A percentile compares a stretch with the other conserved stretches of the same genome.
Conservation (phyloP, 73 alveolate species). For the Paramecium tetraurelia region DNA sequence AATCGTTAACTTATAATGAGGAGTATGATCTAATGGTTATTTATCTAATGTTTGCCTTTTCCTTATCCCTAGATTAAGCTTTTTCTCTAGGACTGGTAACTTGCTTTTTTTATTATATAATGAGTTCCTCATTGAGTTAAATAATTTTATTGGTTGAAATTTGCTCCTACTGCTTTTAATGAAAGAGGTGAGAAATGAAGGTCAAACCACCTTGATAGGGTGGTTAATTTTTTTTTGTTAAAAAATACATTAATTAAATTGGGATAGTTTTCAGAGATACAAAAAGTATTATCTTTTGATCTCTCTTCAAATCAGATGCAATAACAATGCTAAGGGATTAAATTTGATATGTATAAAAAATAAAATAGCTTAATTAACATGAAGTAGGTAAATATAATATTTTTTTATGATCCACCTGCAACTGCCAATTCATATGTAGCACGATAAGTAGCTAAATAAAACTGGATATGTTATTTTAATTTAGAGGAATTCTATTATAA, state of each 20-base stretch:
- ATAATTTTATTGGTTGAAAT: not conserved
- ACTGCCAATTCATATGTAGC: slow-evolving; percentile 40
- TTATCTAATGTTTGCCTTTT: not conserved
- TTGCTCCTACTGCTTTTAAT: not conserved
- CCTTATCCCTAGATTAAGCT: not conserved
- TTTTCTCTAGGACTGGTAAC: not conserved
- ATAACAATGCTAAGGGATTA: not conserved
- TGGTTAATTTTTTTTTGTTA: not conserved
- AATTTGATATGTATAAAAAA: not conserved
- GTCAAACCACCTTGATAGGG: not conserved
- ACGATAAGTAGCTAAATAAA: not conserved
- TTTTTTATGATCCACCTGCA: slow-evolving; percentile 23
- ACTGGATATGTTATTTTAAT: not conserved
- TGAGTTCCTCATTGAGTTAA: not conserved
- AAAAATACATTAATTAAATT: not conserved
- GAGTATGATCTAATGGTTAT: not conserved
- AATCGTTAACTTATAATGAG: not conserved
- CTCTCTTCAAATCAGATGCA: not conserved
- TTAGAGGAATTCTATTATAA: not conserved
- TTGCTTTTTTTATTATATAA: not conserved
- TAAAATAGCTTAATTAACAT: not conserved
- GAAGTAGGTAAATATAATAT: not conserved
- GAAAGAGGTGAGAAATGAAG: not conserved
- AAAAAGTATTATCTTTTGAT: not conserved
- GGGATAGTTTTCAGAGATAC: not conserved